These are phyloP conservation scores for Buxus sempervirens DNA, from an alignment of 164 flowering plant genomes.

Conservation along the genomic window DNA sequence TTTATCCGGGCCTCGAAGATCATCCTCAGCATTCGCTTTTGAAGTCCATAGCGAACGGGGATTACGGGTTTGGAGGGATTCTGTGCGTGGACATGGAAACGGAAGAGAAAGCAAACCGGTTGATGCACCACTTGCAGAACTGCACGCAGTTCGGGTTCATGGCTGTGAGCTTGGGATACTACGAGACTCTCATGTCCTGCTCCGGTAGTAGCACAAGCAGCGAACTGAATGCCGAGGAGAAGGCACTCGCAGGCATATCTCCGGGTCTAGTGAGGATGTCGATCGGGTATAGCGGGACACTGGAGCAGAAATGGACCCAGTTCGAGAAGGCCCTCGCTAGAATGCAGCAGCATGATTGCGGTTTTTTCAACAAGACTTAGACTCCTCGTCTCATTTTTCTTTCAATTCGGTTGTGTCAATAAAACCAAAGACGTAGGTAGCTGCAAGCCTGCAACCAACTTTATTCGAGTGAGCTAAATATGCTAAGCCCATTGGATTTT, in stretches of 20 bases:
- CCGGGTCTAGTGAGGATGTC: conserved; percentile 75
- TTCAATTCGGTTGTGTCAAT: too few relatives aligned
- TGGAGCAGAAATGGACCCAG: conserved; percentile 70
- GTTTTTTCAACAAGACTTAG: neutral
- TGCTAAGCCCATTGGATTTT: too few relatives aligned
- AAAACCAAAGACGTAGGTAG: too few relatives aligned
- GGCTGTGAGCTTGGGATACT: conserved; percentile 73
- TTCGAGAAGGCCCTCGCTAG: conserved; percentile 28
- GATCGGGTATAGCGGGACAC: conserved; percentile 54
- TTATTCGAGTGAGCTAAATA: too few relatives aligned
- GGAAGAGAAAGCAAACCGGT: conserved; percentile 57
- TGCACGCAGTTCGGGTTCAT: conserved; percentile 60
- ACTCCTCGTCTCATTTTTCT: neutral
- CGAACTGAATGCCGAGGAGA: conserved; percentile 55
- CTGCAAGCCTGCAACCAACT: too few relatives aligned
- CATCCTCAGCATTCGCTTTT: conserved; percentile 69
- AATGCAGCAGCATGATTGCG: neutral
- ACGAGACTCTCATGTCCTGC: conserved; percentile 78
- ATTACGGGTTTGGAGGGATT: conserved; percentile 80
- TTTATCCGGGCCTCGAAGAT: conserved; percentile 86
- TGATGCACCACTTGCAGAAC: conserved; percentile 61
- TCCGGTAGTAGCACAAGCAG: conserved; percentile 76
- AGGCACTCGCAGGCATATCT: conserved; percentile 56
- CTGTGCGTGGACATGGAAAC: conserved; percentile 84
- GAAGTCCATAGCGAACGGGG: conserved; percentile 56